These are phyloP conservation scores for Periconia digitata DNA, from an alignment of 2,329 filamentous ascomycete genomes.

Conservation along the genomic window DNA sequence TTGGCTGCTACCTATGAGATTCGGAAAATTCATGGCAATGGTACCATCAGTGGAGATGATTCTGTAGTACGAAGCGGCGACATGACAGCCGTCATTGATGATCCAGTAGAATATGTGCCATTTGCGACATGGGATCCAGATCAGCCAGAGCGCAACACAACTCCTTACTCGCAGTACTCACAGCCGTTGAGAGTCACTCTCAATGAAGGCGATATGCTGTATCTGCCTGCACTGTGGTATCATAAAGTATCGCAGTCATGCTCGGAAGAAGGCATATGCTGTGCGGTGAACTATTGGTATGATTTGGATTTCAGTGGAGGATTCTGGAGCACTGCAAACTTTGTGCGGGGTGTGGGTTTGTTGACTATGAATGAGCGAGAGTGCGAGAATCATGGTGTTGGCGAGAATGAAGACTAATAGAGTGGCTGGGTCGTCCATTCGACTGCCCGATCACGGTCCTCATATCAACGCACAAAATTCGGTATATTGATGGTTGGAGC, in stretches of 20 bases:
- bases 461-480: too few relatives aligned
- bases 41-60: conserved; percentile 2
- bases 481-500: too few relatives aligned
- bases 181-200: conserved; percentile 68
- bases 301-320: conserved; percentile 76
- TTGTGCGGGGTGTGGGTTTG: conserved; percentile 45
- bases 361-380: conserved; percentile 12
- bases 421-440: conserved; percentile 1
- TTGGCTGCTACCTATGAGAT: conserved; percentile 59
- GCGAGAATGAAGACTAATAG: background rate
- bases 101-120: conserved; percentile 55
- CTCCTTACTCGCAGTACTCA: conserved; percentile 62
- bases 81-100: conserved; percentile 37
- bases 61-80: conserved; percentile 5
- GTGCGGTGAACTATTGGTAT: conserved; percentile 85
- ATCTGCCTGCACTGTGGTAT: conserved; percentile 78
- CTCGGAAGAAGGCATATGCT: conserved; percentile 68
- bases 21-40: background rate
- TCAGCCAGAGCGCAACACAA: conserved; percentile 46
- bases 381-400: background rate
- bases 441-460: too few relatives aligned
- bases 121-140: conserved; percentile 79
- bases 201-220: conserved; percentile 75
- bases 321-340: conserved; percentile 64
- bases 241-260: conserved; percentile 79